These are phyloP conservation scores for Aspergillaceae sp. DNA, from an alignment of 2,329 filamentous ascomycete species.

Conservation along the genomic window DNA sequence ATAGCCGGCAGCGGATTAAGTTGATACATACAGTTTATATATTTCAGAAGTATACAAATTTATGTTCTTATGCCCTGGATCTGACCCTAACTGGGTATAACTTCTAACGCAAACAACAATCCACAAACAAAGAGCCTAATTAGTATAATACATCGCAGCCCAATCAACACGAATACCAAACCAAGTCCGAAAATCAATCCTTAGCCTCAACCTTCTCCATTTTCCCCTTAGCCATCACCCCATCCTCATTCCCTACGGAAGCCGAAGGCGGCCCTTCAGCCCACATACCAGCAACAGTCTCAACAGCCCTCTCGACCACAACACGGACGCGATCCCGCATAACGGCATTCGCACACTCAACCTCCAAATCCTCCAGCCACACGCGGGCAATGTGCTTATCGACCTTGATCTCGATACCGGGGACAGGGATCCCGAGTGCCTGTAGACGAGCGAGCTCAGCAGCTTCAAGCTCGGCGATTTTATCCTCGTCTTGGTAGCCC, in stretches of 20 bases:
- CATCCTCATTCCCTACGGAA: constrained; percentile 16
- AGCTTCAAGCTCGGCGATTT: constrained; percentile 47
- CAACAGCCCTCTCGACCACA: constrained; percentile 81
- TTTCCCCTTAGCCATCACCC: constrained; percentile 4
- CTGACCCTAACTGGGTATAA: no score
- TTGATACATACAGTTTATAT: no score
- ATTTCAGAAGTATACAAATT: no score
- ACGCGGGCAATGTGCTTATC: constrained; percentile 82
- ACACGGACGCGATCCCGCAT: constrained; percentile 77
- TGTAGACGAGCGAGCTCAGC: constrained; percentile 70
- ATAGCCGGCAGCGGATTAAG: no score
- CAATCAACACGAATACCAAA: background rate
- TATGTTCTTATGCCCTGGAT: no score
- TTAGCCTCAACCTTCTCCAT: constrained; percentile 16
- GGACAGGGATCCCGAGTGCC: constrained; percentile 78
- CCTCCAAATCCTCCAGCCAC: constrained; percentile 85
- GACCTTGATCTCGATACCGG: constrained; percentile 75
- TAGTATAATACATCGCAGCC: no score
- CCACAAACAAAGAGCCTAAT: no score
- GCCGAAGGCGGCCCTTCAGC: constrained; percentile 19
- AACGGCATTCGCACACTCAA: constrained; percentile 72
- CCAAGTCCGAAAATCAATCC: constrained; percentile 9
- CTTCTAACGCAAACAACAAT: no score
- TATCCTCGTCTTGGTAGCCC: constrained; percentile 8
- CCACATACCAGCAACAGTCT: constrained; percentile 70